A percentile compares a stretch with the other conserved stretches of the same genome.
These are phyloP conservation scores for Dendrobium chrysotoxum DNA, from an alignment of 106 monocot species.

Conservation along the genomic window DNA sequence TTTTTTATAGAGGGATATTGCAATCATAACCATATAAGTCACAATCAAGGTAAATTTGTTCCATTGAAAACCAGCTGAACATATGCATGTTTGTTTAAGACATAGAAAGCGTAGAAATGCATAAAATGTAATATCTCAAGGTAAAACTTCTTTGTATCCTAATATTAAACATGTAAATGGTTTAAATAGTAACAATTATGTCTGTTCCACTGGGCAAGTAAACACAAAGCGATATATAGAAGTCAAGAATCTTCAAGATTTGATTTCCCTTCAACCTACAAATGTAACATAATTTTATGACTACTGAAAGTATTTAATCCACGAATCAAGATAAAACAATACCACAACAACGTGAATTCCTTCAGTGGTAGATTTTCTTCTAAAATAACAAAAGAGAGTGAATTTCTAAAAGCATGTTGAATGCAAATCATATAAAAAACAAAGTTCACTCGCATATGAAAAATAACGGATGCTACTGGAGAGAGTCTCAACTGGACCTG, in stretches of 20 bases:
- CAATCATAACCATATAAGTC: background rate
- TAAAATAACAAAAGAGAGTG: background rate
- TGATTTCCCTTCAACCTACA: background rate
- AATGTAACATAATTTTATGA: background rate
- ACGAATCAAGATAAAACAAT: background rate
- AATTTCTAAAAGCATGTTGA: background rate
- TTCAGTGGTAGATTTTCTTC: background rate
- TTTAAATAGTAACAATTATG: background rate
- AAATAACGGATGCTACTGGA: background rate
- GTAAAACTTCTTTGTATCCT: background rate
- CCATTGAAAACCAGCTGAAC: background rate
- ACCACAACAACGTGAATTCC: background rate
- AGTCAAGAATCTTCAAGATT: background rate
- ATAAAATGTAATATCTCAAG: background rate
- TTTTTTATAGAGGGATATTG: background rate
- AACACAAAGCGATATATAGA: background rate
- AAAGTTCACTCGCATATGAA: background rate
- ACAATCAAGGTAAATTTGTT: background rate
- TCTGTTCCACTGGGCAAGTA: background rate
- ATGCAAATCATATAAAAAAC: background rate
- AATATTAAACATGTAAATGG: background rate
- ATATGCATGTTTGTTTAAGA: background rate
- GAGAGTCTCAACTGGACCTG: conserved; percentile 42
- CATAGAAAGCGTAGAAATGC: background rate
- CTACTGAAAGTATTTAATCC: background rate